phyloP scores from a whole-genome alignment of 2,329 filamentous ascomycete genomes.

The Colletotrichum sp. region DNA sequence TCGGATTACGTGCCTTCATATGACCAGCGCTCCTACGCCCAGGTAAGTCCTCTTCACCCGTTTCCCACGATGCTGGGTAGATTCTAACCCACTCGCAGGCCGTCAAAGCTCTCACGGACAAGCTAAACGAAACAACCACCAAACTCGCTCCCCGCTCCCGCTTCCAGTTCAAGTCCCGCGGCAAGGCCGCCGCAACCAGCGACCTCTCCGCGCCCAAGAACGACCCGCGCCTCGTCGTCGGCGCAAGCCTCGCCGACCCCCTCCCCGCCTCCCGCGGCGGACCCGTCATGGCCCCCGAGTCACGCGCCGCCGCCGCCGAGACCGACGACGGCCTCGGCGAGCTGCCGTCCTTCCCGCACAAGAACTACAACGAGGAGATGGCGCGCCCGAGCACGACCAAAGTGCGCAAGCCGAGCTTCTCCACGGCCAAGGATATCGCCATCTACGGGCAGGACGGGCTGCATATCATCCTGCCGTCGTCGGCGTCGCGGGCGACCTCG shows the following conservation, averaged over 20 bases:
- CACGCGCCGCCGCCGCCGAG: constrained; percentile 25
- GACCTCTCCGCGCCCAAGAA: constrained; percentile 44
- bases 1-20: constrained; percentile 84
- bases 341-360: constrained; percentile 38
- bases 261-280: constrained; percentile 22
- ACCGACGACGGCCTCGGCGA: constrained; percentile 38
- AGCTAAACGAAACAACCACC: constrained; percentile 72
- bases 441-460: constrained; percentile 71
- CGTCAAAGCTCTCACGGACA: constrained; percentile 81
- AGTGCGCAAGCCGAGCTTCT: constrained; percentile 68
- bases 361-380: constrained; percentile 66
- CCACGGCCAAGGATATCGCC: constrained; percentile 63
- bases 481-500: constrained; percentile 73
- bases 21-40: constrained; percentile 85
- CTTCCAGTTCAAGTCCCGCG: constrained; percentile 74
- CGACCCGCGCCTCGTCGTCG: constrained; percentile 45
- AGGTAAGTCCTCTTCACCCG: constrained; percentile 62
- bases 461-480: constrained; percentile 78
- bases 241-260: constrained; percentile 3
- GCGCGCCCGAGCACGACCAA: constrained; percentile 39
- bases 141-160: constrained; percentile 76
- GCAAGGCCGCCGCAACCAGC: constrained; percentile 20
- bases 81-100: constrained; percentile 50
- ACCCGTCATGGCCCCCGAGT: constrained; percentile 19
- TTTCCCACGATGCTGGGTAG: neutral